Conservation (phyloP, 106 monocot species). For the Vanilla planifolia region DNA sequence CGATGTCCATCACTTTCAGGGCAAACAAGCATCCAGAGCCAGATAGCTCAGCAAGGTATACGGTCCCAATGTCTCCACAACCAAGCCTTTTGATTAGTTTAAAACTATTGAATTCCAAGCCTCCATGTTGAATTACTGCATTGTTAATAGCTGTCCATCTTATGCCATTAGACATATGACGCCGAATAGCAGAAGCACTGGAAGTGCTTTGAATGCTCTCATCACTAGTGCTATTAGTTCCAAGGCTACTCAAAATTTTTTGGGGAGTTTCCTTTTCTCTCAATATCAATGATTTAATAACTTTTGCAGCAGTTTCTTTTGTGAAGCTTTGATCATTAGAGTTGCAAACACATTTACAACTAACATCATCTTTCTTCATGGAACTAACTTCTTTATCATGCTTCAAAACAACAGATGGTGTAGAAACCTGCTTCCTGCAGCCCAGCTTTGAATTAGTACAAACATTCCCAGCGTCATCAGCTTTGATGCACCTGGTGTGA, state of each 20-base stretch:
- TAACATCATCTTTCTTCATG: conserved; percentile 4
- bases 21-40: conserved; percentile 66
- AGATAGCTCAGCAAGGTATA: conserved; percentile 79
- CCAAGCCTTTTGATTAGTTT: conserved; percentile 76
- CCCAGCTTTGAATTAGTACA: conserved; percentile 9
- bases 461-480: background rate
- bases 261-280: conserved; percentile 65
- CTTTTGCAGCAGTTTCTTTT: conserved; percentile 11
- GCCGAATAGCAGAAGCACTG: conserved; percentile 14
- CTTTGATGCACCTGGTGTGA: conserved; percentile 1
- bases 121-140: conserved; percentile 44
- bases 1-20: conserved; percentile 89
- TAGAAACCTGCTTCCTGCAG: conserved; percentile 3
- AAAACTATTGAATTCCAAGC: conserved; percentile 65
- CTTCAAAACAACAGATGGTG: conserved; percentile 2
- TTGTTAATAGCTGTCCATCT: conserved; percentile 40
- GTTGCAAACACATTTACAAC: conserved; percentile 8
- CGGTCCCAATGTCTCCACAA: conserved; percentile 89
- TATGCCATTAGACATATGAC: conserved; percentile 14
- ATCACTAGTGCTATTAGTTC: conserved; percentile 60
- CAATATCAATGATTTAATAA: conserved; percentile 12
- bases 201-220: conserved; percentile 46
- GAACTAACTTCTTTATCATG: background rate
- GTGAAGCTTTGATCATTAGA: conserved; percentile 4
- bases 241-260: conserved; percentile 68